These are phyloP conservation scores for Clonostachys solani DNA, from an alignment of 2,329 filamentous ascomycete species.

Conservation along the genomic window DNA sequence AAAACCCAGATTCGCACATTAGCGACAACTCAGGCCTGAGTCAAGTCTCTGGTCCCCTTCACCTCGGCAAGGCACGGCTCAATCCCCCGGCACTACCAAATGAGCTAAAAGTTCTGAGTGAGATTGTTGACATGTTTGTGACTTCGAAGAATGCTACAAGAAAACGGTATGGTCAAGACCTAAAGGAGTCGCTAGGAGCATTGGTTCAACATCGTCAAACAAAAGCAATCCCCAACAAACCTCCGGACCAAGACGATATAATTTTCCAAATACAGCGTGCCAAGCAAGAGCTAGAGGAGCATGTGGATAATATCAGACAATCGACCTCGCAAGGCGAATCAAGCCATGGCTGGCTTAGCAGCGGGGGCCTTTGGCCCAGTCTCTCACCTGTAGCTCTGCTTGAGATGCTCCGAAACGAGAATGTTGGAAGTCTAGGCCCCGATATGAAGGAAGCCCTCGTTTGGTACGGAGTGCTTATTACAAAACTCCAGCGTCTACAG, in stretches of 20 bases:
- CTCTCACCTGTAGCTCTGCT: conserved; percentile 37
- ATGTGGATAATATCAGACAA: too few species aligned
- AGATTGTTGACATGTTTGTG: background rate
- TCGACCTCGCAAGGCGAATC: background rate
- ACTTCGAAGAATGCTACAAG: background rate
- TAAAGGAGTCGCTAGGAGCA: background rate
- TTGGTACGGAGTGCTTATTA: conserved; percentile 34
- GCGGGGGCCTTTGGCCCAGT: conserved; percentile 38
- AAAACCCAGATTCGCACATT: too few species aligned
- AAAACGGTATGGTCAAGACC: background rate
- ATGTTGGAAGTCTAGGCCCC: conserved; percentile 16
- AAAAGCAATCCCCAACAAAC: too few species aligned
- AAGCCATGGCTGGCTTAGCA: conserved; percentile 28
- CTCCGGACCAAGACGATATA: too few species aligned
- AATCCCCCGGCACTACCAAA: too few species aligned
- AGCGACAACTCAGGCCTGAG: too few species aligned
- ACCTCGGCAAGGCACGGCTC: too few species aligned
- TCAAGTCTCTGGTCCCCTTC: too few species aligned
- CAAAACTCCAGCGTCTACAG: conserved; percentile 35
- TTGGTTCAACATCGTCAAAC: too few species aligned
- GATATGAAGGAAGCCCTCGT: conserved; percentile 34
- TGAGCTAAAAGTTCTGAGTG: background rate
- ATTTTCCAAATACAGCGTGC: too few species aligned
- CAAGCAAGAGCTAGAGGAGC: too few species aligned
- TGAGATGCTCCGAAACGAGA: conserved; percentile 31